A percentile compares a stretch with the other conserved stretches of the same genome.
phyloP scores from a whole-genome alignment of 257 asterid species.

The Fraxinus quadrangulata region DNA sequence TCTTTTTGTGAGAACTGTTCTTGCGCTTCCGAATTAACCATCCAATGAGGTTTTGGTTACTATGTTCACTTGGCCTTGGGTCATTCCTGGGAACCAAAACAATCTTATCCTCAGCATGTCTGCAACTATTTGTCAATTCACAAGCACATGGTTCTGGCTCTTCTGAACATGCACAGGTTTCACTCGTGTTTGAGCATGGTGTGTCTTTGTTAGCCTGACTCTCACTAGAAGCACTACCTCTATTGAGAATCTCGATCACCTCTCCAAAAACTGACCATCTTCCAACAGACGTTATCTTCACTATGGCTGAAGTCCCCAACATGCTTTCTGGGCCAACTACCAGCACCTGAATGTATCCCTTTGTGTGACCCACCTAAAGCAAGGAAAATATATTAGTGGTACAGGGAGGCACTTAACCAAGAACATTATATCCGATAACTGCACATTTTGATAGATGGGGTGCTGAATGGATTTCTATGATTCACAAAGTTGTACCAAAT shows the following conservation, averaged over 20 bases:
- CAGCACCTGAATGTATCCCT: slow-evolving; percentile 92
- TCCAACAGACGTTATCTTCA: slow-evolving; percentile 75
- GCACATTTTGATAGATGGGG: not conserved
- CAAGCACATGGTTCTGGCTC: slow-evolving; percentile 61
- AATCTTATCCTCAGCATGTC: slow-evolving; percentile 35
- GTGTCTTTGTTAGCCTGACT: slow-evolving; percentile 31
- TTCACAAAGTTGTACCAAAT: not conserved
- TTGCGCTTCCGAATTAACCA: slow-evolving; percentile 68
- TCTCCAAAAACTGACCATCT: slow-evolving; percentile 98
- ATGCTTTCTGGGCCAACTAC: slow-evolving; percentile 79
- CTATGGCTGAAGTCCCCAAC: slow-evolving; percentile 81
- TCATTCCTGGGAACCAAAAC: slow-evolving; percentile 31
- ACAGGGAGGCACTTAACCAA: not conserved
- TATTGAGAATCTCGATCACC: slow-evolving; percentile 63
- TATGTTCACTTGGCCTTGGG: slow-evolving; percentile 27
- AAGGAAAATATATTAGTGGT: slow-evolving; percentile 13
- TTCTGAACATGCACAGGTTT: slow-evolving; percentile 55
- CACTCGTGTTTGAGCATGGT: slow-evolving; percentile 41
- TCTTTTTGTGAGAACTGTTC: slow-evolving; percentile 29
- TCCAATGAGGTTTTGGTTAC: slow-evolving; percentile 44
- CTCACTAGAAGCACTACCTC: slow-evolving; percentile 29
- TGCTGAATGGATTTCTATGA: not conserved
- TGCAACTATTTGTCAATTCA: slow-evolving; percentile 43
- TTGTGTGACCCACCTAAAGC: slow-evolving; percentile 93
- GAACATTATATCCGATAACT: not conserved